Base-by-base conservation (phyloP, 495 filamentous ascomycete genomes). In the Polyplosphaeria fusca region DNA sequence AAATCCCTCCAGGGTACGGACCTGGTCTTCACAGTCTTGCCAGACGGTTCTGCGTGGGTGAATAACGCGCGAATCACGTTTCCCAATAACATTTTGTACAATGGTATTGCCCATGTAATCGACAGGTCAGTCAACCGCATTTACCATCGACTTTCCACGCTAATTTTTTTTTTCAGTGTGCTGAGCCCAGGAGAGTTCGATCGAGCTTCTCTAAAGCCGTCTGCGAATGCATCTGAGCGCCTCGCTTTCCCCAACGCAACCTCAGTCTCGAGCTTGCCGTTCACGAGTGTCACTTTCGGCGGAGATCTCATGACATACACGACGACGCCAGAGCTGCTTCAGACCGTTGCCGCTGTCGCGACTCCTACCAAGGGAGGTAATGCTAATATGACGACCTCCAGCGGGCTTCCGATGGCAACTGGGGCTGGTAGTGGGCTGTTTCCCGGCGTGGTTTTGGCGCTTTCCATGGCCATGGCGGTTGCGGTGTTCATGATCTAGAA, bases 241-340 rank as follows among this genome's bases (percentile, higher is more conserved):
- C 48, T 52, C 48, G 48, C 48, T 18, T 52, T 52, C 19, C 48
- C 48, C 13, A 52, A 41, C 35, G 48, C 48, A 19, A 40, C 48
- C 22, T 41, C 22, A 3, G 35, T 52, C 35, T 19, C 19, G 19
- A 26, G 19, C 23, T 35, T 52, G 4, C 48, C 48, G 3, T 52
- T 52, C 23, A 40, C 48, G 3, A 52, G 48, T 22, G 7, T 52
- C 19, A 35, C 48, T 41, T 52, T 52, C 48, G 30, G 3, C 19
- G 35, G 30, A 4, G 35, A 52, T 41, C 13, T 41, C n/a, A 41
- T 40, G 35, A 52, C 48, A 22, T 52, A 52, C 48, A 25, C 48
- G 19, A 40, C 48, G 32, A 52, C 48, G 32, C 48, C 48, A 26
- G 48, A 7, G 48, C 19, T 52, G 48, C 48, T 52, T 24, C 5